A percentile compares a stretch with the other conserved stretches of the same genome.
Conservation (phyloP, 805 yeast species). For the Candida ponderosae region DNA sequence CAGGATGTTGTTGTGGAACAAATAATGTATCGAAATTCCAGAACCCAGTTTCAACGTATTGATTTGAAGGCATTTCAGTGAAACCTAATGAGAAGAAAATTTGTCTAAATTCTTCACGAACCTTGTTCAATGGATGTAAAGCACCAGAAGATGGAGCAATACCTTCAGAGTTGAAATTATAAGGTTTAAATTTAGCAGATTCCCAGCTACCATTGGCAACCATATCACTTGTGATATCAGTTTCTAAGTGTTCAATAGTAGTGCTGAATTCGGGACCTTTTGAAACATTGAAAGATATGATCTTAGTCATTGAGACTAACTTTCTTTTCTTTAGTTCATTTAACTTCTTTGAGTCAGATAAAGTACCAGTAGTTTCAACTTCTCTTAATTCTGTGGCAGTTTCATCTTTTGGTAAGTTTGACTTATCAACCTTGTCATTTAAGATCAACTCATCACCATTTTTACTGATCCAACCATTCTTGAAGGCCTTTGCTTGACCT, state of each 20-base stretch:
- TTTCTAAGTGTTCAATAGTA: conserved; percentile 73
- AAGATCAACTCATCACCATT: conserved; percentile 74
- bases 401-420: conserved; percentile 49
- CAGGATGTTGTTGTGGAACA: conserved; percentile 99
- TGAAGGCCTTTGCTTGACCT: conserved; percentile 97
- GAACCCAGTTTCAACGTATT: conserved; percentile 96
- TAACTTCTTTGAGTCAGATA: conserved; percentile 57
- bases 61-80: conserved; percentile 98
- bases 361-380: conserved; percentile 47
- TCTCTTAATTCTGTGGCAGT: conserved; percentile 58
- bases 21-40: conserved; percentile 97
- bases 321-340: conserved; percentile 92
- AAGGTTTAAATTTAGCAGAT: conserved; percentile 80
- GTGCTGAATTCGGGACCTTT: conserved; percentile 85
- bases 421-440: conserved; percentile 38
- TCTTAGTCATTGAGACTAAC: conserved; percentile 62
- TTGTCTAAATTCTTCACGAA: conserved; percentile 95
- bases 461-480: conserved; percentile 92
- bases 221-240: conserved; percentile 95
- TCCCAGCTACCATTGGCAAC: conserved; percentile 76
- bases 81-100: conserved; percentile 97
- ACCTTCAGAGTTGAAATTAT: conserved; percentile 95
- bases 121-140: conserved; percentile 92
- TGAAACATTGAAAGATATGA: conserved; percentile 61
- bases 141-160: conserved; percentile 83